A percentile compares a stretch with the other conserved stretches of the same genome.
phyloP scores from a whole-genome alignment of 179 eudicot species.

The Patellifolia procumbens region DNA sequence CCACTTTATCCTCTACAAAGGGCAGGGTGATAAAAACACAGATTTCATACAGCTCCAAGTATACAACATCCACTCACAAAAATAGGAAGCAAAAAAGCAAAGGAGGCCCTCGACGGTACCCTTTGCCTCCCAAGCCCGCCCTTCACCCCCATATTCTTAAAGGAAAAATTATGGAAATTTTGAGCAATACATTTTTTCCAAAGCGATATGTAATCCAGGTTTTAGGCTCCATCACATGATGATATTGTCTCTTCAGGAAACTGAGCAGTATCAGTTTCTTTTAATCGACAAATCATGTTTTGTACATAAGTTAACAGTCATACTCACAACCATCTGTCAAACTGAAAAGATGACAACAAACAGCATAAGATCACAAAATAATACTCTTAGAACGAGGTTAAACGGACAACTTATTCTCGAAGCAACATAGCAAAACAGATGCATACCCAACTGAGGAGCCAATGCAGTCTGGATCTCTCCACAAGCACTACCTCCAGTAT shows the following conservation, averaged over 20 bases:
- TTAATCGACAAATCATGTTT: background rate
- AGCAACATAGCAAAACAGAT: background rate
- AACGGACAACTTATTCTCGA: background rate
- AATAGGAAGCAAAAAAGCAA: background rate
- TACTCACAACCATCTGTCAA: background rate
- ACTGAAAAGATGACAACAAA: background rate
- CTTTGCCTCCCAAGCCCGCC: background rate
- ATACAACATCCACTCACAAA: background rate
- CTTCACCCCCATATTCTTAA: background rate
- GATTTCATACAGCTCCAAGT: background rate
- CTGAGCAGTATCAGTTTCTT: background rate
- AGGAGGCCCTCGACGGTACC: background rate
- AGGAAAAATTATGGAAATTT: background rate
- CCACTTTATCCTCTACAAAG: background rate
- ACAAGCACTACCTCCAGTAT: slow-evolving; percentile 18
- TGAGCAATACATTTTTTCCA: background rate
- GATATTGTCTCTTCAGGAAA: background rate
- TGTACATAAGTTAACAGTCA: background rate
- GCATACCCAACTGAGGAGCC: slow-evolving; percentile 26
- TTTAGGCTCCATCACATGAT: background rate
- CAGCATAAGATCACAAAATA: background rate
- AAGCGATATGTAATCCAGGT: background rate
- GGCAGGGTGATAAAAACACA: background rate
- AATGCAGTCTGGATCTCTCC: slow-evolving; percentile 22
- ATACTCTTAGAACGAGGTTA: background rate